These are phyloP conservation scores for Phyllosticta capitalensis DNA, from an alignment of 2,329 filamentous ascomycete species.

Conservation along the genomic window DNA sequence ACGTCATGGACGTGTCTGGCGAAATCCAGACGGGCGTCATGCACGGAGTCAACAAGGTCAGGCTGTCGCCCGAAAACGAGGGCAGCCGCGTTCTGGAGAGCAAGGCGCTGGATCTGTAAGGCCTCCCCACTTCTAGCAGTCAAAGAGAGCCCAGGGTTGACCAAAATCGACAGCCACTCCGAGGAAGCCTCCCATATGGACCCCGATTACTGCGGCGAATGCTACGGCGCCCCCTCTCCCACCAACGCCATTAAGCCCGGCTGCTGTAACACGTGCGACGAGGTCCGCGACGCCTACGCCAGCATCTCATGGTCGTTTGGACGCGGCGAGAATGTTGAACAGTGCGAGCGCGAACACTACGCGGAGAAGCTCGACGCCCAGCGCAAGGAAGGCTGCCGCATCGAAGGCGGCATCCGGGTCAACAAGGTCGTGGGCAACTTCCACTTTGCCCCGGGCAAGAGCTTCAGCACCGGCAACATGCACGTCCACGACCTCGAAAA, in stretches of 20 bases:
- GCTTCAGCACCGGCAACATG: slow-evolving; percentile 93
- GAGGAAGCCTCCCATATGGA: slow-evolving; percentile 69
- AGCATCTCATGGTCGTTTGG: slow-evolving; percentile 88
- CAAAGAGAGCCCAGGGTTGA: background rate
- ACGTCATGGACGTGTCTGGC: slow-evolving; percentile 98
- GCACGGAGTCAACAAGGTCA: slow-evolving; percentile 86
- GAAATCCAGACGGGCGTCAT: slow-evolving; percentile 92
- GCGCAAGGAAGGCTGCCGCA: slow-evolving; percentile 83
- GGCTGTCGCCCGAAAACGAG: slow-evolving; percentile 61
- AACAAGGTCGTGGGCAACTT: slow-evolving; percentile 99
- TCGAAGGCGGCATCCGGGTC: slow-evolving; percentile 83
- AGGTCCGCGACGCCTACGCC: slow-evolving; percentile 92
- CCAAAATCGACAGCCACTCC: slow-evolving; percentile 44
- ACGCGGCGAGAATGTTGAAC: slow-evolving; percentile 82
- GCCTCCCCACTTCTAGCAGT: background rate
- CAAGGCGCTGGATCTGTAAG: slow-evolving; percentile 30
- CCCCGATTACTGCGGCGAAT: slow-evolving; percentile 85
- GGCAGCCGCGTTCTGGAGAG: slow-evolving; percentile 50
- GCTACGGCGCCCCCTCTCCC: slow-evolving; percentile 77
- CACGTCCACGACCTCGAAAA: slow-evolving; percentile 96
- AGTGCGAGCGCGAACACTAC: slow-evolving; percentile 93
- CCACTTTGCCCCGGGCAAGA: slow-evolving; percentile 91
- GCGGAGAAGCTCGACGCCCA: slow-evolving; percentile 79
- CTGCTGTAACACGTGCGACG: slow-evolving; percentile 95
- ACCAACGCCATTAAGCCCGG: slow-evolving; percentile 64